Conservation (phyloP, 768 basidiomycete species). For the Rhodocollybia butyracea region DNA sequence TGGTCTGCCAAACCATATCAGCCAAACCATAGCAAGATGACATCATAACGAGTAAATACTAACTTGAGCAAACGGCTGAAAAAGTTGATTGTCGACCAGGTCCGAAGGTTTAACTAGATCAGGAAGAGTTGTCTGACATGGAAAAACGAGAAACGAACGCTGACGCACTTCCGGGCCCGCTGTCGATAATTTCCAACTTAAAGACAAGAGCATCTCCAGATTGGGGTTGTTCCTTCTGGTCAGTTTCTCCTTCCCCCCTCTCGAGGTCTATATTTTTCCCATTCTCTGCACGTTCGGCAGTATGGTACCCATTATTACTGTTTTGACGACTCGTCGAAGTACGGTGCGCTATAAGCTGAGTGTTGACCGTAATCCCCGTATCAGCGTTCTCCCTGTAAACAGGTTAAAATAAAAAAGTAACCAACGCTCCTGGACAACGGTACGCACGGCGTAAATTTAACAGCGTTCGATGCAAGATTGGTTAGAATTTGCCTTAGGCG, state of each 20-base stretch:
- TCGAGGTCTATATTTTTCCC: neutral
- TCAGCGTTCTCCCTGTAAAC: slow-evolving; percentile 23
- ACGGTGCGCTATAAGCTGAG: neutral
- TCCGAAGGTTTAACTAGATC: slow-evolving; percentile 8
- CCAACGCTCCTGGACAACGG: too few species aligned
- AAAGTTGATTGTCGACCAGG: slow-evolving; percentile 5
- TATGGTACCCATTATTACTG: slow-evolving; percentile 1
- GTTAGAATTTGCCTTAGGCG: slow-evolving; percentile 33
- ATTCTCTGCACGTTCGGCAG: neutral
- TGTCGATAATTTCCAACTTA: slow-evolving; percentile 7
- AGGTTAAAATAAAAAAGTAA: too few species aligned
- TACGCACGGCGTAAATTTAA: slow-evolving; percentile 30
- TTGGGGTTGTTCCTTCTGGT: neutral
- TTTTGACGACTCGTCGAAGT: slow-evolving; percentile 8
- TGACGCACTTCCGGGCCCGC: slow-evolving; percentile 11
- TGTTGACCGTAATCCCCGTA: slow-evolving; percentile 9
- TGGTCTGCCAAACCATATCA: neutral
- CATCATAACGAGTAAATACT: neutral
- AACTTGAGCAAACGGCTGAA: slow-evolving; percentile 14
- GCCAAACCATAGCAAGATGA: slow-evolving; percentile 1
- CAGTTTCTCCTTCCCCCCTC: neutral
- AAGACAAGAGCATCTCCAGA: slow-evolving; percentile 7
- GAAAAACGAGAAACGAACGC: neutral
- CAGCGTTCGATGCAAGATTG: slow-evolving; percentile 37
- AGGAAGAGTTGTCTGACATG: neutral